These are phyloP conservation scores for Scedosporium aurantiacum DNA, from an alignment of 2,329 filamentous ascomycete species.

Conservation along the genomic window DNA sequence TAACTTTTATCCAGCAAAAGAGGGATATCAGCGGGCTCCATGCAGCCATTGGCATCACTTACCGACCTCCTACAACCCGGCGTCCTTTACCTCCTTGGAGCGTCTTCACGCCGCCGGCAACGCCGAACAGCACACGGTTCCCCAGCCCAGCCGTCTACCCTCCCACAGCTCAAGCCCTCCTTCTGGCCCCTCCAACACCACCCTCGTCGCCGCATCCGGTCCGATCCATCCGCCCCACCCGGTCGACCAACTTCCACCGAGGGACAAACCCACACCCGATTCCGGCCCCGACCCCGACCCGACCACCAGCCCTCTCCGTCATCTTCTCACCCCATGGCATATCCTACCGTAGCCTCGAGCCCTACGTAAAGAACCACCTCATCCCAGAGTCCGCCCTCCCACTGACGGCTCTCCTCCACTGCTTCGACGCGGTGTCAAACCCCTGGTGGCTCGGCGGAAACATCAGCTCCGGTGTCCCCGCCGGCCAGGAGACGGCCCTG, in stretches of 20 bases:
- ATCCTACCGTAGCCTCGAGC: slow-evolving; percentile 37
- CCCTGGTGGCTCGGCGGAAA: slow-evolving; percentile 53
- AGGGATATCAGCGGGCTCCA: slow-evolving; percentile 50
- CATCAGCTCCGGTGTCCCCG: slow-evolving; percentile 43
- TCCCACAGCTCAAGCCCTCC: slow-evolving; percentile 10
- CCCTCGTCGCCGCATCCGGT: slow-evolving; percentile 20
- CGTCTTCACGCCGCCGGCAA: slow-evolving; percentile 10
- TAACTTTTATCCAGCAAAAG: slow-evolving; percentile 54
- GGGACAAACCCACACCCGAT: neutral
- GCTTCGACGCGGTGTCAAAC: slow-evolving; percentile 47
- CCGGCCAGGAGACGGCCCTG: slow-evolving; percentile 44
- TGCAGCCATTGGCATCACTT: slow-evolving; percentile 61
- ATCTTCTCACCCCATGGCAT: slow-evolving; percentile 57
- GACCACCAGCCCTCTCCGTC: slow-evolving; percentile 38
- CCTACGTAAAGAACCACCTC: slow-evolving; percentile 48
- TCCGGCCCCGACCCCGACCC: neutral
- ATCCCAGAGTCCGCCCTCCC: slow-evolving; percentile 45
- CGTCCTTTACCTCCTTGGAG: slow-evolving; percentile 12
- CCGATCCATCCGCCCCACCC: slow-evolving; percentile 18
- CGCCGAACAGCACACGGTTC: neutral
- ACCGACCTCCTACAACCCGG: slow-evolving; percentile 41
- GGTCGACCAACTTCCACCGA: slow-evolving; percentile 12
- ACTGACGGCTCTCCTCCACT: slow-evolving; percentile 53
- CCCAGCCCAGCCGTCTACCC: neutral
- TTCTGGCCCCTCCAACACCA: slow-evolving; percentile 22